Conservation (phyloP, 192 early-diverging fungal species). For the Coemansia sp. region DNA sequence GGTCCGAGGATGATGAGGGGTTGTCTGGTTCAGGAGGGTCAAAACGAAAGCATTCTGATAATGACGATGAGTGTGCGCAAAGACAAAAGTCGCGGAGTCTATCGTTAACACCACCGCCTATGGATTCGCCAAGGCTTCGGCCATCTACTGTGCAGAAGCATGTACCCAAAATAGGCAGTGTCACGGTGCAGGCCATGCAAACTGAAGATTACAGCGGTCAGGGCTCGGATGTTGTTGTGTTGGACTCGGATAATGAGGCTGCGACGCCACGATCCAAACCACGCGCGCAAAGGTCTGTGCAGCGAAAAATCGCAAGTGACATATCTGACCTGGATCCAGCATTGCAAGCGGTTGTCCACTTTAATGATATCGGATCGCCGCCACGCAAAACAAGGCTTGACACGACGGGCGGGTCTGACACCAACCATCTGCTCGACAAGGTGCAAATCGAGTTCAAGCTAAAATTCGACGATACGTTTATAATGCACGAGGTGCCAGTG, state of each 20-base stretch:
- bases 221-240: not conserved
- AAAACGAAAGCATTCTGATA: slow-evolving; percentile 13
- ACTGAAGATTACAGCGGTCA: not conserved
- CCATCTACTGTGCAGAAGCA: not conserved
- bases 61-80: slow-evolving; percentile 6
- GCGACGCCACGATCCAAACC: not conserved
- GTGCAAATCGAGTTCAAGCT: slow-evolving; percentile 43
- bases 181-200: no score
- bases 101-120: slow-evolving; percentile 57
- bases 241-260: slow-evolving; percentile 20
- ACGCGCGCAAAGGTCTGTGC: not conserved
- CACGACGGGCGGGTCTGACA: not conserved
- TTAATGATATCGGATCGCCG: not conserved
- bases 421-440: slow-evolving; percentile 10
- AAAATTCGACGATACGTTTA: slow-evolving; percentile 27
- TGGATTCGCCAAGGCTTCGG: not conserved
- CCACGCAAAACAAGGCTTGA: not conserved
- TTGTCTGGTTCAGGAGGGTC: not conserved
- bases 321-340: slow-evolving; percentile 51
- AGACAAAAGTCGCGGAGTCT: slow-evolving; percentile 39
- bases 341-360: slow-evolving; percentile 27
- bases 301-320: not conserved
- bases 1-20: slow-evolving; percentile 7
- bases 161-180: not conserved
- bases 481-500: slow-evolving; percentile 20